Percentiles rank a stretch among this genome's conserved stretches.
Evolutionary conservation across 495 filamentous ascomycete species (phyloP).

Genomic region (Lasiosphaeria miniovina): DNA sequence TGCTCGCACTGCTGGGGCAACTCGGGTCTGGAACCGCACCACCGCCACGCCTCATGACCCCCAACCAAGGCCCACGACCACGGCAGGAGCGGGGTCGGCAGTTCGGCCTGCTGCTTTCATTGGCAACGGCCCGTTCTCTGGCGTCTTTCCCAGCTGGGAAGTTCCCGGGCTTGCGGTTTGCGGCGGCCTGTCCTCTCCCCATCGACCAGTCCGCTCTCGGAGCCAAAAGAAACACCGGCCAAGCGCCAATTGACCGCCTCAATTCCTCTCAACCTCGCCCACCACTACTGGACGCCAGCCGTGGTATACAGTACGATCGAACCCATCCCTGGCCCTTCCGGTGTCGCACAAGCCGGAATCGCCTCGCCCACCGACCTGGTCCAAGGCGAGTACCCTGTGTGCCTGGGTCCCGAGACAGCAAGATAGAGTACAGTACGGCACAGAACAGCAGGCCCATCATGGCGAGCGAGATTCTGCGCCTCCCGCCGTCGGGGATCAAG

Average conservation of each 20-base stretch:
- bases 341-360: no score
- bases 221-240: conserved; percentile 12
- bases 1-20: no score
- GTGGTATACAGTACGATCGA: no score
- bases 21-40: no score
- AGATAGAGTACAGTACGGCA: background rate
- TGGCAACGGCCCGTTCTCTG: conserved; percentile 6
- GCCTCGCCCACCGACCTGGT: no score
- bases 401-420: background rate
- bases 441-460: conserved; percentile 3
- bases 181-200: background rate
- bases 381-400: background rate
- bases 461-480: conserved; percentile 23
- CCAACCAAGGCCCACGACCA: conserved; percentile 8
- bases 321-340: no score
- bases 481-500: conserved; percentile 46
- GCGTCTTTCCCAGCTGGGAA: background rate
- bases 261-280: background rate
- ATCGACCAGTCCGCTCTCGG: background rate
- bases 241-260: background rate
- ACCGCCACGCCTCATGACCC: background rate
- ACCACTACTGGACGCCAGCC: background rate
- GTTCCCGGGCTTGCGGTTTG: background rate
- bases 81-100: conserved; percentile 23
- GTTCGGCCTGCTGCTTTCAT: conserved; percentile 20